These are phyloP conservation scores for Trichoderma semiorbis DNA, from an alignment of 2,329 filamentous ascomycete species.

Conservation along the genomic window DNA sequence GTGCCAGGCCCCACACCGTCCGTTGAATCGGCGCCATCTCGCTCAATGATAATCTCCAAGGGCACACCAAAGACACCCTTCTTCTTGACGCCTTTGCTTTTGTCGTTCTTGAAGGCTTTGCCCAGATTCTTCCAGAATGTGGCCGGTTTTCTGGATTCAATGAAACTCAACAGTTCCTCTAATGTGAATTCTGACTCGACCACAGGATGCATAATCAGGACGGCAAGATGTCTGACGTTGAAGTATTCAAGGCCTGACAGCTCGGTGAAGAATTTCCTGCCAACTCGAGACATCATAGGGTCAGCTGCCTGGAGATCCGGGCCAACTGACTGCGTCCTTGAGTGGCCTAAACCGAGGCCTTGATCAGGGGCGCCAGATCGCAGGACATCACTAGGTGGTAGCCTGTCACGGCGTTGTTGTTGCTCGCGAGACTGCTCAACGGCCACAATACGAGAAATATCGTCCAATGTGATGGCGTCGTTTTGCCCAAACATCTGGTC, in stretches of 20 bases:
- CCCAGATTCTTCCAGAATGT: slow-evolving; percentile 99
- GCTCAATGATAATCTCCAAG: slow-evolving; percentile 83
- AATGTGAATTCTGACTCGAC: slow-evolving; percentile 88
- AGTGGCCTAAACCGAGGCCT: slow-evolving; percentile 62
- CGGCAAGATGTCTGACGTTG: slow-evolving; percentile 91
- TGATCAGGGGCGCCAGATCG: slow-evolving; percentile 46
- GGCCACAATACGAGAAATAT: slow-evolving; percentile 93
- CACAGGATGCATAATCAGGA: slow-evolving; percentile 90
- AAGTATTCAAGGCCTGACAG: slow-evolving; percentile 95
- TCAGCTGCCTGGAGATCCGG: slow-evolving; percentile 52
- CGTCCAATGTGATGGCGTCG: slow-evolving; percentile 89
- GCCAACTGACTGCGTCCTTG: slow-evolving; percentile 56
- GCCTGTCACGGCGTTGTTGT: slow-evolving; percentile 60
- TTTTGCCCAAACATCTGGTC: slow-evolving; percentile 86
- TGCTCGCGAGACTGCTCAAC: slow-evolving; percentile 93
- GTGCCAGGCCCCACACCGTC: slow-evolving; percentile 92
- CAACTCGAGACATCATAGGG: slow-evolving; percentile 49
- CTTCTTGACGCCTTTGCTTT: slow-evolving; percentile 74
- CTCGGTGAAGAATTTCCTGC: slow-evolving; percentile 91
- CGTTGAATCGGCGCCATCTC: slow-evolving; percentile 94
- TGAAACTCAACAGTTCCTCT: slow-evolving; percentile 86
- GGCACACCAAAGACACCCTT: slow-evolving; percentile 92
- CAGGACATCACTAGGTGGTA: slow-evolving; percentile 60
- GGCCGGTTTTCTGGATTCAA: slow-evolving; percentile 82
- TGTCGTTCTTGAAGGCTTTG: slow-evolving; percentile 90